These are phyloP conservation scores for Talaromyces sp. DNA, from an alignment of 2,329 filamentous ascomycete genomes.

Conservation along the genomic window DNA sequence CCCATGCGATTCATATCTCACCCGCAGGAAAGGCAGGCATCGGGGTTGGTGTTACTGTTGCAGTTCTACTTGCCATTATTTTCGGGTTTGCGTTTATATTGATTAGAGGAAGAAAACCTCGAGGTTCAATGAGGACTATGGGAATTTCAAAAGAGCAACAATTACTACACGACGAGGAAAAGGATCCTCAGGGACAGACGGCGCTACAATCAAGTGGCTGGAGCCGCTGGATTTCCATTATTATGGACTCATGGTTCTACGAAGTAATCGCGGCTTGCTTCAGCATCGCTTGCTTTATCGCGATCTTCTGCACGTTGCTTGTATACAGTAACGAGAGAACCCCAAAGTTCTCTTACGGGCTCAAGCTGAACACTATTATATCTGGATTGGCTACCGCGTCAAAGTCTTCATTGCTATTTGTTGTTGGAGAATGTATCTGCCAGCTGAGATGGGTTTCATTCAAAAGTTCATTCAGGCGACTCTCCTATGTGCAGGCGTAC, in stretches of 20 bases:
- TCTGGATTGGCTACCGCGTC: conserved; percentile 7
- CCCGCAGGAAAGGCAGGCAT: no score
- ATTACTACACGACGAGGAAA: no score
- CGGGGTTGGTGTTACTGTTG: no score
- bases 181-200: no score
- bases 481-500: conserved; percentile 17
- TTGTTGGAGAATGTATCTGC: conserved; percentile 11
- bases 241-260: neutral
- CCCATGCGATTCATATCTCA: no score
- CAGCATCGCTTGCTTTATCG: neutral
- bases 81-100: no score
- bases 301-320: neutral
- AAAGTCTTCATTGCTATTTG: conserved; percentile 5
- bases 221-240: neutral
- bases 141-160: no score
- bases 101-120: no score
- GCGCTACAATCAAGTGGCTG: no score
- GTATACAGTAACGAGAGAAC: neutral
- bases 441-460: conserved; percentile 29
- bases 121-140: no score
- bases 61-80: no score
- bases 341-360: neutral
- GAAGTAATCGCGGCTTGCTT: neutral
- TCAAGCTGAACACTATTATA: conserved; percentile 9
- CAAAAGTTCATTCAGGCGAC: conserved; percentile 1